Base-by-base conservation (phyloP, 1,139 yeast genomes). In the Meyerozyma carpophila region DNA sequence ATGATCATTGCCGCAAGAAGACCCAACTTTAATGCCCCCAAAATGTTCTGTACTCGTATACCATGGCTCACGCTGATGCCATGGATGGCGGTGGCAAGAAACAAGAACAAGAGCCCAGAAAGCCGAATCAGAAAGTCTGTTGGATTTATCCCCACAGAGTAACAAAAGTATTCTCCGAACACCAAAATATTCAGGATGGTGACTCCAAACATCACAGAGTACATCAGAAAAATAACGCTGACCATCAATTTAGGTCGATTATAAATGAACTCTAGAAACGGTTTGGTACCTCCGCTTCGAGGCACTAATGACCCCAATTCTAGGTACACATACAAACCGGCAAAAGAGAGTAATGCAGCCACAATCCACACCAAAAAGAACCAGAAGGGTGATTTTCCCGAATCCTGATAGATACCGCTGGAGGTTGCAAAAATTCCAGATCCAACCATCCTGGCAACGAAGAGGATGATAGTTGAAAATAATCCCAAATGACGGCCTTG, bases 391-490 rank as follows among this genome's bases (percentile, higher is more conserved):
- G 84, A 81, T 25, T 87, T 80, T 18, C 90, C 91, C 53, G 82
- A 78, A 52, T 82, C 84, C 38, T 73, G 75, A 54, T 77, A 82
- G 32, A 84, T 79, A 21, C 82, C 78, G 14, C 86, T 75, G 0
- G 91, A 83, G 1, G 83, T 79, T 13, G 89, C 83, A 63, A 84
- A 82, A 14, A 84, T 84, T 0, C 93, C 93, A 1, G 89, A 81
- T 0, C 93, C 93, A n/a, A 84, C 68, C 37, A 84, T 84, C 47
- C 90, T 65, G 21, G 87, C 79, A 3, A 84, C 73, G 52, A 82
- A 81, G 46, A 83, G 51, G 18, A 82, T 73, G 41, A 82, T 71
- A 0, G 87, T 82, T 5, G 89, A 81, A 52, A 75, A 82, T 2
- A 82, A 58, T 0, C 91, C 91, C 47, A 84, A 59, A 59, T 84